phyloP scores from a whole-genome alignment of 2,329 filamentous ascomycete genomes.

The Trichoderma koningiopsis region DNA sequence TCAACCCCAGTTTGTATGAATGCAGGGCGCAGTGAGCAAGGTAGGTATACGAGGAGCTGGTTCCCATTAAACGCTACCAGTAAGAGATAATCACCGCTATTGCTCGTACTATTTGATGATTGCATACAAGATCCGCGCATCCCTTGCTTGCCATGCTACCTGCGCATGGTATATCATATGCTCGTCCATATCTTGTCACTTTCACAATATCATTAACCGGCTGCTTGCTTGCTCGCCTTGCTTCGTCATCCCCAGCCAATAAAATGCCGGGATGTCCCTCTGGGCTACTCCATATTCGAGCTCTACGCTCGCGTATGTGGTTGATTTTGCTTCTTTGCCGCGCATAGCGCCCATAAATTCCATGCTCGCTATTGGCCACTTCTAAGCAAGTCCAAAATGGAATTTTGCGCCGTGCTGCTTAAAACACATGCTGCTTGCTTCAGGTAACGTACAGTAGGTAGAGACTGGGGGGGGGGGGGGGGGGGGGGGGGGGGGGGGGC shows the following conservation, averaged over 20 bases:
- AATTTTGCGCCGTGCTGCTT: not conserved
- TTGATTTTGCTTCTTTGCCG: conserved; percentile 8
- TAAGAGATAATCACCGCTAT: not conserved
- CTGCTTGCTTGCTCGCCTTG: not conserved
- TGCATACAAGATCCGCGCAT: not conserved
- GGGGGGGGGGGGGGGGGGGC: too few relatives aligned
- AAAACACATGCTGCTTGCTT: not conserved
- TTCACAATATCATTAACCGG: not conserved
- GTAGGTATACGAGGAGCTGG: not conserved
- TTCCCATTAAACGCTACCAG: not conserved
- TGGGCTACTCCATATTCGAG: not conserved
- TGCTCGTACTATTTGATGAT: conserved; percentile 6
- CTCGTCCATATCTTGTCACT: not conserved
- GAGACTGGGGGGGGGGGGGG: too few relatives aligned
- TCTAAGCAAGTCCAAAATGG: not conserved
- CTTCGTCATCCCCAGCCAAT: not conserved
- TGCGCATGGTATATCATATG: not conserved
- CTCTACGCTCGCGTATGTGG: not conserved
- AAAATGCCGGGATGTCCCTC: not conserved
- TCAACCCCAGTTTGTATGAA: not conserved
- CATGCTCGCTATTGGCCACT: not conserved
- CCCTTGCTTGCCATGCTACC: not conserved
- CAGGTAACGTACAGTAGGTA: not conserved
- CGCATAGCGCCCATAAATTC: conserved; percentile 17
- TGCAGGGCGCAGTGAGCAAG: not conserved